Percentiles rank a stretch among this genome's conserved stretches.
phyloP scores from a whole-genome alignment of 1,139 yeast species.

The Maudiozyma humilis region DNA sequence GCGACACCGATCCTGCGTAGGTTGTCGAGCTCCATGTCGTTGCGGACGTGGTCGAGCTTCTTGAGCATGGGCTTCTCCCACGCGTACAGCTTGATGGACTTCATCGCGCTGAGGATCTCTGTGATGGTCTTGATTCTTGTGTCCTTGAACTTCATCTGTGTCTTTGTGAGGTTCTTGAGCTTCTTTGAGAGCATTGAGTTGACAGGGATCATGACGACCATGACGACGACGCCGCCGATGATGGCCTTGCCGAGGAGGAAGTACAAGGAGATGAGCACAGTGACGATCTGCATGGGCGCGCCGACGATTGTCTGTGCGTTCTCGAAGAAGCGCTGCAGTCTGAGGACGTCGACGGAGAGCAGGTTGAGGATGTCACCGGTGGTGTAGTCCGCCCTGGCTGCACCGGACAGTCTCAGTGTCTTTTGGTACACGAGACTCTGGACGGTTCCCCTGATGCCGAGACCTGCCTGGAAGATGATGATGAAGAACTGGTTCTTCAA shows the following conservation, averaged over 20 bases:
- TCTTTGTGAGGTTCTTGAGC: constrained; percentile 42
- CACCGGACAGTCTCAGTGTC: constrained; percentile 41
- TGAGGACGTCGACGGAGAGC: constrained; percentile 51
- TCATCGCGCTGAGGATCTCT: constrained; percentile 56
- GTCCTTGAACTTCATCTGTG: constrained; percentile 65
- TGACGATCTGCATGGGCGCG: constrained; percentile 49
- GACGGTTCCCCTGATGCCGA: constrained; percentile 45
- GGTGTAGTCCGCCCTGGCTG: constrained; percentile 38
- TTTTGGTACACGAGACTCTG: constrained; percentile 46
- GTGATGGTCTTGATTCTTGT: constrained; percentile 47
- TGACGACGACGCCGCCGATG: constrained; percentile 48
- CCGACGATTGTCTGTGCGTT: constrained; percentile 48
- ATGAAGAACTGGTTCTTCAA: constrained; percentile 47
- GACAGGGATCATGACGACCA: constrained; percentile 51
- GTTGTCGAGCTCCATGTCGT: constrained; percentile 44
- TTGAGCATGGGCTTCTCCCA: constrained; percentile 64
- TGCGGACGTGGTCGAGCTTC: constrained; percentile 43
- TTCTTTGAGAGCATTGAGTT: constrained; percentile 44
- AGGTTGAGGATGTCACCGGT: constrained; percentile 53
- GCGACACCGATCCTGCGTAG: constrained; percentile 39
- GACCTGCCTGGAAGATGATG: constrained; percentile 43
- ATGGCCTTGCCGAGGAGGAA: constrained; percentile 54
- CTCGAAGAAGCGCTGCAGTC: constrained; percentile 46
- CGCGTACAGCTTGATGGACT: constrained; percentile 62
- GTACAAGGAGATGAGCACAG: constrained; percentile 51